These are phyloP conservation scores for Penicillium manginii DNA, from an alignment of 495 filamentous ascomycete species.

Conservation along the genomic window DNA sequence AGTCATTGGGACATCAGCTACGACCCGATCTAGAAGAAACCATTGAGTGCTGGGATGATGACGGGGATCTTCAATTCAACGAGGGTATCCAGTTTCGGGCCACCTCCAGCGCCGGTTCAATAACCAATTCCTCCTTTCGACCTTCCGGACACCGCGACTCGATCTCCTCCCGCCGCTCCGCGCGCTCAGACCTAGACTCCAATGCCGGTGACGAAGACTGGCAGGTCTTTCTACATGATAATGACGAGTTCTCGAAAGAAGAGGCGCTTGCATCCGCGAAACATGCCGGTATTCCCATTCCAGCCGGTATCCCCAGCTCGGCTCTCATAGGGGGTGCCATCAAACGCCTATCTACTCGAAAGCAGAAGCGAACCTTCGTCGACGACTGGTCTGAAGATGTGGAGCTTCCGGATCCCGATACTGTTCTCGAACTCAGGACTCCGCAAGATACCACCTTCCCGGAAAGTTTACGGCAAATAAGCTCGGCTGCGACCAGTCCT, in stretches of 20 bases:
- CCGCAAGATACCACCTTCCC: constrained; percentile 65
- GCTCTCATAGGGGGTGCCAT: constrained; percentile 93
- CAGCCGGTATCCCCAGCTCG: constrained; percentile 86
- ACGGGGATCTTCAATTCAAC: constrained; percentile 75
- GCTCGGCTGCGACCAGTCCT: constrained; percentile 46
- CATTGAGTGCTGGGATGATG: constrained; percentile 89
- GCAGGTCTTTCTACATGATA: constrained; percentile 75
- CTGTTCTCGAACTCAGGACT: constrained; percentile 64
- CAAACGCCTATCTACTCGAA: constrained; percentile 83
- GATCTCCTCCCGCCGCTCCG: constrained; percentile 74
- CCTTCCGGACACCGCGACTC: constrained; percentile 68
- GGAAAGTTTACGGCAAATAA: constrained; percentile 68
- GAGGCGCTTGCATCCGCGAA: constrained; percentile 87
- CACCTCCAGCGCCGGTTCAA: constrained; percentile 61
- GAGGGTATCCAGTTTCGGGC: constrained; percentile 71
- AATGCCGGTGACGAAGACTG: constrained; percentile 79
- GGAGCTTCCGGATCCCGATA: constrained; percentile 69
- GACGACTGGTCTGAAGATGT: constrained; percentile 95
- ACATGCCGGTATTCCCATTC: constrained; percentile 89
- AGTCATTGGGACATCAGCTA: constrained; percentile 59
- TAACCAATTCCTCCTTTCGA: constrained; percentile 53
- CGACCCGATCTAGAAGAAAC: constrained; percentile 58
- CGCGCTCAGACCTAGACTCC: constrained; percentile 79
- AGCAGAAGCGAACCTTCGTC: constrained; percentile 70
- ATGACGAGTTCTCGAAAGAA: constrained; percentile 76